Evolutionary conservation across 768 basidiomycete species (phyloP), one percentile per base, ranked within the genome.

Genomic region (Calocera viscosa): DNA sequence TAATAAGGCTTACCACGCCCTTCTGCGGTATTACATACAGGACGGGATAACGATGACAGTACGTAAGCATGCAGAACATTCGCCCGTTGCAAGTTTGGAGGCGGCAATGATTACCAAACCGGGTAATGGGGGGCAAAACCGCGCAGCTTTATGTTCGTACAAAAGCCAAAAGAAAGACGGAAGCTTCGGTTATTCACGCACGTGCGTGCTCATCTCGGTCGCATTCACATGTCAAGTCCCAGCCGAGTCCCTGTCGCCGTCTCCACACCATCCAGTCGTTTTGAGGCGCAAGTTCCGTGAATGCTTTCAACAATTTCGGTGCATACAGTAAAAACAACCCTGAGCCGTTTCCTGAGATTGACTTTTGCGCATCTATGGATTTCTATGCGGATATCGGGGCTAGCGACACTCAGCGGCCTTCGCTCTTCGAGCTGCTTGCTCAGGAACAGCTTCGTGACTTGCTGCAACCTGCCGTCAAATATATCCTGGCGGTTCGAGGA

Each of bases 391-490:
- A 71, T 64, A 63, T 68, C 12, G 43, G 64, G n/a, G 68, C 66
- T 22, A 65, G 67, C 26, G 67, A 69, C 38, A 68, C 66, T 11
- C 67, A 69, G 34, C 43, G 71, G 17, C 78, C 78, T 14, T 77
- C 76, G 12, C 76, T 96, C 16, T 97, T 95, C 72, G 94, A 97
- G 74, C 83, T 97, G 12, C 81, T 96, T 40, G 93, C 92, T 7
- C 91, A 96, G 75, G 94, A 96, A 71, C 94, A 97, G 74, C 84
- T 98, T 22, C 80, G 89, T 68, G 91, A 94, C 74, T 81, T 96
- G 7, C 81, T 98, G 14, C 94, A 97, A 72, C 95, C 95, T 35
- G 93, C 94, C 16, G 79, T 96, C 73, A 92, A 94, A 78, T 97
- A 98, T 78, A 87, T 94, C 49, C 79, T 98, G 35, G 89, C 89